Base-by-base conservation (phyloP, 495 filamentous ascomycete genomes). In the Baudoinia panamericana region DNA sequence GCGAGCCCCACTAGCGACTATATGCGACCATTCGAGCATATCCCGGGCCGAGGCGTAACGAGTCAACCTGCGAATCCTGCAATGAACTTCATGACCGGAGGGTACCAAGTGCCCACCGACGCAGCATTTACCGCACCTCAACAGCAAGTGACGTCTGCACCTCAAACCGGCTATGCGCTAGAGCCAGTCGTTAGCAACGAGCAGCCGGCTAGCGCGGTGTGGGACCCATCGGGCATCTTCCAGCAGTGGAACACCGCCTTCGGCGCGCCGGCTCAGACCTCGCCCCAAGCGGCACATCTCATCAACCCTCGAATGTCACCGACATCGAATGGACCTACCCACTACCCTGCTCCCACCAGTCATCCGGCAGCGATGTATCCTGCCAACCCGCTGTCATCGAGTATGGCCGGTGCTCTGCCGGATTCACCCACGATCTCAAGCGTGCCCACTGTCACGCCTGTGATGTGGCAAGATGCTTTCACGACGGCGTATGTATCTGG, bases 201-300 rank as follows among this genome's bases (percentile, higher is more conserved):
- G 10, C 37, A 39, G 8, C 66, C 51, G 55, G 39, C 60, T 36
- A 67, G 65, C 48, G 56, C 61, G 46, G 68, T 61, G 49, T 97
- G 90, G 90, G 93, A 97, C 57, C 90, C 90, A 3, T 76, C 84
- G 21, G 74, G 81, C 37, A 82, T 97, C 51, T 93, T 97, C 67
- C 82, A 90, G 85, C 82, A 87, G 66, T 93, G 86, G 86, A 84
- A 88, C 52, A 79, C 81, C 43, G 84, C 85, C 18, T 94, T 94
- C 61, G 84, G 84, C 46, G 16, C 58, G 64, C 66, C 41, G 54
- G 63, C 45, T 62, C 67, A 39, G 46, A 42, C 38, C 10, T 18
- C 42, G 27, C 48, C 30, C 24, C 52, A n/a, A 41, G 3, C 28
- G 3, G 48, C 18, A 19, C 48, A 32, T 31, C 15, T 43, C 11